Conservation (phyloP, 2,329 filamentous ascomycete species). For the Monascus ruber region DNA sequence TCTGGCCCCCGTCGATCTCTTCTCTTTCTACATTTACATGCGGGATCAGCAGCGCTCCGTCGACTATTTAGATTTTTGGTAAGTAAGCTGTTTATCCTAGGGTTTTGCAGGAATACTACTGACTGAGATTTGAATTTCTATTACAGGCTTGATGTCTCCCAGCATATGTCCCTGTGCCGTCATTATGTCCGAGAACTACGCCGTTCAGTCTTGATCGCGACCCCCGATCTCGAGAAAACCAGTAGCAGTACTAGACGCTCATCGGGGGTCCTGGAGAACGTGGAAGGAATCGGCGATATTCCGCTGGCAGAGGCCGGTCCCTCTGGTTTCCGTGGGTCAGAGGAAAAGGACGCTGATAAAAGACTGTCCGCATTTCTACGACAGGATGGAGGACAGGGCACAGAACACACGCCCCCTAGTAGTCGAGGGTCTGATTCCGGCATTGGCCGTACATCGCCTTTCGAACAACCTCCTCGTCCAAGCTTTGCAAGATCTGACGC, state of each 20-base stretch:
- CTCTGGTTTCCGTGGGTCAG: slow-evolving; percentile 49
- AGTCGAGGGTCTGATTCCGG: slow-evolving; percentile 39
- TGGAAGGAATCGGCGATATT: slow-evolving; percentile 58
- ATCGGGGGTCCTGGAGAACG: slow-evolving; percentile 62
- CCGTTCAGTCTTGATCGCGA: slow-evolving; percentile 82
- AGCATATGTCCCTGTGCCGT: slow-evolving; percentile 92
- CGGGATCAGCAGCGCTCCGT: slow-evolving; percentile 95
- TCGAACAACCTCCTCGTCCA: slow-evolving; percentile 40
- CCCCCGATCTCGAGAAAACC: slow-evolving; percentile 74
- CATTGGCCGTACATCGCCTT: slow-evolving; percentile 23
- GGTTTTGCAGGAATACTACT: background rate
- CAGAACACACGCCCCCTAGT: slow-evolving; percentile 42
- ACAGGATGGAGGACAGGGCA: slow-evolving; percentile 36
- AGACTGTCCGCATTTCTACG: slow-evolving; percentile 85
- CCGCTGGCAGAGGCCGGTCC: slow-evolving; percentile 38
- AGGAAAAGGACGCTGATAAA: slow-evolving; percentile 70
- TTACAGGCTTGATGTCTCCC: slow-evolving; percentile 89
- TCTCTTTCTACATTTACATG: slow-evolving; percentile 99
- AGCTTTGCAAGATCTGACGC: slow-evolving; percentile 54
- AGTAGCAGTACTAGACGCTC: slow-evolving; percentile 70
- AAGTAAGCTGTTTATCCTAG: slow-evolving; percentile 21
- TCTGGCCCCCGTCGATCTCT: slow-evolving; percentile 89
- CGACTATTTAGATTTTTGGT: slow-evolving; percentile 98
- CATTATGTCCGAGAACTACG: slow-evolving; percentile 95
- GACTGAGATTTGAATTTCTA: slow-evolving; percentile 4